phyloP scores from a whole-genome alignment of 1,284 basidiomycete genomes.

The Athelia sp. region DNA sequence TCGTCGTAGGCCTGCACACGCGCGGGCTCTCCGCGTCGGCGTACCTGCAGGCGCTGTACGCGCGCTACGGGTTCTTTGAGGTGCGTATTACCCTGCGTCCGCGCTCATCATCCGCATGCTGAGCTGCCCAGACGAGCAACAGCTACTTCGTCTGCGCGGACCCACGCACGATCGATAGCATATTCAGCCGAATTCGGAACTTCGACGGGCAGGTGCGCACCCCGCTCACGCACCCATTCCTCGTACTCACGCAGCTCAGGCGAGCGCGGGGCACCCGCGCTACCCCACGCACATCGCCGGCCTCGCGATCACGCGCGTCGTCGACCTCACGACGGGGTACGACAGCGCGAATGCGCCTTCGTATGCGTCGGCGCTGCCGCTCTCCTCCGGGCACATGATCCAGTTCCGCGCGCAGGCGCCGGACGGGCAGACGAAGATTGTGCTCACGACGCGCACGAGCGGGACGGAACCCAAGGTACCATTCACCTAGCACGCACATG shows the following conservation, averaged over 20 bases:
- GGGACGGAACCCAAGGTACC: slow-evolving; percentile 88
- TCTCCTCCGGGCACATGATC: slow-evolving; percentile 82
- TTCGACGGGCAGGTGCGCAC: slow-evolving; percentile 37
- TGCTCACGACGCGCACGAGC: slow-evolving; percentile 69
- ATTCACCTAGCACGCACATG: no score
- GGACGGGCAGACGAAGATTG: slow-evolving; percentile 42
- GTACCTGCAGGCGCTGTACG: slow-evolving; percentile 63
- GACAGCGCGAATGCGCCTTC: slow-evolving; percentile 67
- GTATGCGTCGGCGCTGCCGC: slow-evolving; percentile 58
- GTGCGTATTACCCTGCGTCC: no score
- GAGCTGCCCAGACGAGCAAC: slow-evolving; percentile 84
- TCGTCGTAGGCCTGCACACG: slow-evolving; percentile 45
- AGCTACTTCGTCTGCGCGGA: slow-evolving; percentile 77
- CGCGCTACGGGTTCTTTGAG: slow-evolving; percentile 54
- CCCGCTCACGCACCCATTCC: background rate
- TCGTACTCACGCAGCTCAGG: slow-evolving; percentile 8
- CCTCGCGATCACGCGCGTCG: slow-evolving; percentile 52
- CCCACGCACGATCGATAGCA: slow-evolving; percentile 53
- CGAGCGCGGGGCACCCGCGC: slow-evolving; percentile 18
- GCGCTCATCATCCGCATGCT: no score
- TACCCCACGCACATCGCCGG: slow-evolving; percentile 64
- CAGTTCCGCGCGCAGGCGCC: slow-evolving; percentile 61
- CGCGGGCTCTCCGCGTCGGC: slow-evolving; percentile 49
- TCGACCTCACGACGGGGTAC: slow-evolving; percentile 74
- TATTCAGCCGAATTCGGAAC: slow-evolving; percentile 63